Conservation (phyloP, 495 filamentous ascomycete species). For the Filosporella fistucella region DNA sequence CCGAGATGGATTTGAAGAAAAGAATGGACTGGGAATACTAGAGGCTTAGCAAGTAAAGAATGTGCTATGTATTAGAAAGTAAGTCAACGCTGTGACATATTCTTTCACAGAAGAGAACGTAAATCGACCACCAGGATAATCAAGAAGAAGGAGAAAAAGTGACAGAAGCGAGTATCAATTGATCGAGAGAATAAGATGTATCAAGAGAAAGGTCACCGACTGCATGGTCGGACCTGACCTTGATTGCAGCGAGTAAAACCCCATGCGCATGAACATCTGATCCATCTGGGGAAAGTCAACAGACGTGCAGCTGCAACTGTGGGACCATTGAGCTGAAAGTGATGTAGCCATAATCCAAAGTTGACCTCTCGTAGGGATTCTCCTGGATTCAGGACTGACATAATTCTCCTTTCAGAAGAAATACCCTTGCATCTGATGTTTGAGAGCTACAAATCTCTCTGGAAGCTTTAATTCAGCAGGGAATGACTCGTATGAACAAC, state of each 20-base stretch:
- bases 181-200: neutral
- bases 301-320: neutral
- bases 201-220: too few species aligned
- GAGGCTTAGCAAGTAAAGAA: too few species aligned
- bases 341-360: neutral
- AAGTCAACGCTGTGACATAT: neutral
- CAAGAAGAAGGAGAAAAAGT: neutral
- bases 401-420: neutral
- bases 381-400: neutral
- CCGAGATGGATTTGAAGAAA: too few species aligned
- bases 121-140: neutral
- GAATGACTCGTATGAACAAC: neutral
- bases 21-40: too few species aligned
- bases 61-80: too few species aligned
- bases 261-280: neutral
- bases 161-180: neutral
- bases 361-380: neutral
- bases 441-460: neutral
- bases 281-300: neutral
- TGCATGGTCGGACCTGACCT: too few species aligned
- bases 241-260: neutral
- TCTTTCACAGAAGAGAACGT: neutral
- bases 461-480: neutral
- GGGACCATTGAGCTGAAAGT: neutral
- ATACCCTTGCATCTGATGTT: constrained; percentile 1